These are phyloP conservation scores for Cocos nucifera DNA, from an alignment of 176 grass and related monocot species.

Conservation along the genomic window DNA sequence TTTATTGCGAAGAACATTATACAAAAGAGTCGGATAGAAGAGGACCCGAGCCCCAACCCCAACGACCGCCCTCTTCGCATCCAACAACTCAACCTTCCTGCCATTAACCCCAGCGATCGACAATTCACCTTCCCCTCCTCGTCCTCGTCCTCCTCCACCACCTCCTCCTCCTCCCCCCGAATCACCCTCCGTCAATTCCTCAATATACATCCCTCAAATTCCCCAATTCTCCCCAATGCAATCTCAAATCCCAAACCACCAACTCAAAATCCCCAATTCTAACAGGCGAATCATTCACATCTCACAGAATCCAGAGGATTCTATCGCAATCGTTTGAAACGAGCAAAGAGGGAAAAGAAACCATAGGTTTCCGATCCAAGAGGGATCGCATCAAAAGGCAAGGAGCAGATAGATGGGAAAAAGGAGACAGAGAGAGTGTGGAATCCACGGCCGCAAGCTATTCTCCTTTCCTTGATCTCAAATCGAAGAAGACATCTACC, in stretches of 20 bases:
- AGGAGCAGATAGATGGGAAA: too few relatives aligned
- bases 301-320: too few relatives aligned
- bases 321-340: not conserved
- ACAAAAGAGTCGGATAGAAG: conserved; percentile 86
- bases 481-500: conserved; percentile 5
- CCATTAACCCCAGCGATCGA: not conserved
- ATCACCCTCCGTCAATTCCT: conserved; percentile 41
- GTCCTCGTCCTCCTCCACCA: conserved; percentile 4
- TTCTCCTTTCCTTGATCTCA: not conserved
- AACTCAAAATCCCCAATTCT: too few relatives aligned
- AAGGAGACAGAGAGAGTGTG: too few relatives aligned
- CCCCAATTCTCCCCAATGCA: not conserved
- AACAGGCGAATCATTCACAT: too few relatives aligned
- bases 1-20: conserved; percentile 82
- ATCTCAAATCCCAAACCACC: not conserved
- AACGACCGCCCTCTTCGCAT: conserved; percentile 67
- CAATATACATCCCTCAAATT: conserved; percentile 50
- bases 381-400: not conserved
- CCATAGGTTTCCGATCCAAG: conserved; percentile 12
- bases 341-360: not conserved
- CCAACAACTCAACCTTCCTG: conserved; percentile 25
- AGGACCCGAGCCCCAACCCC: conserved; percentile 77
- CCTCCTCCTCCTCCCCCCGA: not conserved
- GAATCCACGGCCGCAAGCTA: conserved; percentile 6
- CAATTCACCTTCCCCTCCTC: not conserved